Conservation (phyloP, 768 basidiomycete species). For the Daedaleopsis nitida region DNA sequence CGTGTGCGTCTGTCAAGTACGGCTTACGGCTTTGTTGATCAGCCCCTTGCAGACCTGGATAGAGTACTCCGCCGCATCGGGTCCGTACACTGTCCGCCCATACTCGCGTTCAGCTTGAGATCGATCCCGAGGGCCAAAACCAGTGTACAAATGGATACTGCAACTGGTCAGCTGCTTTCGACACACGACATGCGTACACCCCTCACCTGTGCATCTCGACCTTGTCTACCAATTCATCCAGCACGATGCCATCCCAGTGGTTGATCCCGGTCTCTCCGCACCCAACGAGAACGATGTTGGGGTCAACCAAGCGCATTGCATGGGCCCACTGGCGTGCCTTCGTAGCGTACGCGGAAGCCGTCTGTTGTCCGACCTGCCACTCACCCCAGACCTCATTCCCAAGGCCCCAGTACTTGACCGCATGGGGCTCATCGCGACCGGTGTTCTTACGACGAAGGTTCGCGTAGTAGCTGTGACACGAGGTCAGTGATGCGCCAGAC, state of each 20-base stretch:
- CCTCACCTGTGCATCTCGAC: slow-evolving; percentile 26
- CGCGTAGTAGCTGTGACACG: slow-evolving; percentile 43
- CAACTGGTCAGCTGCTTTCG: neutral
- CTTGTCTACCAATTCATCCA: slow-evolving; percentile 27
- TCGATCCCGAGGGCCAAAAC: slow-evolving; percentile 26
- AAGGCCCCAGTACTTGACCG: slow-evolving; percentile 39
- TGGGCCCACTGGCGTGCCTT: slow-evolving; percentile 65
- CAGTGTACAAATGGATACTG: slow-evolving; percentile 29
- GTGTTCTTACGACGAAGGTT: slow-evolving; percentile 56
- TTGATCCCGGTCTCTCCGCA: slow-evolving; percentile 46
- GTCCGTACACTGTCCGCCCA: slow-evolving; percentile 25
- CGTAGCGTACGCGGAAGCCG: slow-evolving; percentile 54
- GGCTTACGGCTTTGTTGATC: slow-evolving; percentile 27
- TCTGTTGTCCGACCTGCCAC: slow-evolving; percentile 61
- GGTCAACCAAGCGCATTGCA: slow-evolving; percentile 58
- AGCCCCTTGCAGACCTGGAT: slow-evolving; percentile 27
- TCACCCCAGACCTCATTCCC: slow-evolving; percentile 63
- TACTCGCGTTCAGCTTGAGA: slow-evolving; percentile 25
- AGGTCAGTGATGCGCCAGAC: neutral
- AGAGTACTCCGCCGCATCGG: slow-evolving; percentile 27
- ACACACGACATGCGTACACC: neutral
- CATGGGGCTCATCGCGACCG: slow-evolving; percentile 56
- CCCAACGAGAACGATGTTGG: slow-evolving; percentile 52
- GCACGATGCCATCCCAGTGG: slow-evolving; percentile 41
- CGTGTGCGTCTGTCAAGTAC: neutral